These are phyloP conservation scores for Vitis hybrid DNA, from an alignment of 177 flowering plant genomes.

Conservation along the genomic window DNA sequence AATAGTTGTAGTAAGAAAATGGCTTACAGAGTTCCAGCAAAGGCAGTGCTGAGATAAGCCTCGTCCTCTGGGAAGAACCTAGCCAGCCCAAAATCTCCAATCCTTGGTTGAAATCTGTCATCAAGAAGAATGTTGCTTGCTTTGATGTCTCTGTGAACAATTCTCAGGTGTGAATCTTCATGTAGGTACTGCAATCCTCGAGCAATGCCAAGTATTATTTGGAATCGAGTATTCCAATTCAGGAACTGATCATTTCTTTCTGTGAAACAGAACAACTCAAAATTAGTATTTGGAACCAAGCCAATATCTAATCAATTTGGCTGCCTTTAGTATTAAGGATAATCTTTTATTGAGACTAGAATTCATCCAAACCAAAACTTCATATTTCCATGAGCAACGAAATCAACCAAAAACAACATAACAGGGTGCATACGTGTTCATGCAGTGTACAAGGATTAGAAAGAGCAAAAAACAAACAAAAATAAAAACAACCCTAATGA, in stretches of 20 bases:
- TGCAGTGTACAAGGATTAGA: too few species aligned
- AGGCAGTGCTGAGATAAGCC: slow-evolving; percentile 69
- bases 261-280: slow-evolving; percentile 14
- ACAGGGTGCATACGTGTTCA: too few species aligned
- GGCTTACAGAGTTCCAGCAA: slow-evolving; percentile 82
- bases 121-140: slow-evolving; percentile 85
- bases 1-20: not conserved
- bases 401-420: too few species aligned
- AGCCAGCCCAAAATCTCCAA: slow-evolving; percentile 79
- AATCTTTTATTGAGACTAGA: too few species aligned
- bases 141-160: slow-evolving; percentile 78
- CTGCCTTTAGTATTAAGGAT: too few species aligned
- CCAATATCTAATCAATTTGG: too few species aligned
- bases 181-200: slow-evolving; percentile 77
- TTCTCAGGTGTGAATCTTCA: slow-evolving; percentile 70
- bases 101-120: slow-evolving; percentile 62
- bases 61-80: slow-evolving; percentile 78
- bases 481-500: too few species aligned
- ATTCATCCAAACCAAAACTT: too few species aligned
- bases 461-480: too few species aligned
- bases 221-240: slow-evolving; percentile 53
- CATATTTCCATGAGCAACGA: too few species aligned
- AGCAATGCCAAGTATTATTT: slow-evolving; percentile 69
- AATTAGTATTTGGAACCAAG: too few species aligned
- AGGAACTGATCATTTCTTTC: slow-evolving; percentile 42